Evolutionary conservation across 805 yeast species (phyloP).

Genomic region (Saccharomycopsis schoenii): DNA sequence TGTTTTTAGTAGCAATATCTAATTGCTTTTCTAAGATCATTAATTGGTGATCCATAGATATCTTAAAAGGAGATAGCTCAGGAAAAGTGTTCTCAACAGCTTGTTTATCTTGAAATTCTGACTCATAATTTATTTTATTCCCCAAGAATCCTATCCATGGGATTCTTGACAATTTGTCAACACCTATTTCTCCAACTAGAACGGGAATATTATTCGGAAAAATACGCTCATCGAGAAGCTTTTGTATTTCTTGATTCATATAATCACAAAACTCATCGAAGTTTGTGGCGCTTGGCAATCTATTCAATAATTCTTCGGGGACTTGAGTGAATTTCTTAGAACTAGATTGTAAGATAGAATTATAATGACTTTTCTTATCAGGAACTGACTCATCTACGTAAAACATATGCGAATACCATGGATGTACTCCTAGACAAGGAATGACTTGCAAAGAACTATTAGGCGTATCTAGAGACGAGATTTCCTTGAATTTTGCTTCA

Average conservation of each 20-base stretch:
- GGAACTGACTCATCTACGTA: constrained; percentile 19
- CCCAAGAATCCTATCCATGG: constrained; percentile 53
- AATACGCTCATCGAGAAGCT: background rate
- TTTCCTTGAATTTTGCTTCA: background rate
- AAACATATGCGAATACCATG: constrained; percentile 77
- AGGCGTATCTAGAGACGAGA: background rate
- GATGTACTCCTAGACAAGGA: constrained; percentile 72
- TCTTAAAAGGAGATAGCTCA: constrained; percentile 37
- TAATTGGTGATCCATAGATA: constrained; percentile 57
- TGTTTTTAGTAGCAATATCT: constrained; percentile 38
- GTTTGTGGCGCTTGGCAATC: constrained; percentile 53
- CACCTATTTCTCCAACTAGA: constrained; percentile 84
- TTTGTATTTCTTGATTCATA: constrained; percentile 12
- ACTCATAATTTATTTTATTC: constrained; percentile 20
- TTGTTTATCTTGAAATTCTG: constrained; percentile 5
- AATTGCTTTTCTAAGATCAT: constrained; percentile 42
- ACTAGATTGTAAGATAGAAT: constrained; percentile 33
- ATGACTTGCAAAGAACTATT: constrained; percentile 7
- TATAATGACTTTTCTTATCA: constrained; percentile 47
- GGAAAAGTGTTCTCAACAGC: constrained; percentile 6
- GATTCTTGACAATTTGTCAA: constrained; percentile 66
- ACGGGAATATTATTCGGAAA: constrained; percentile 3
- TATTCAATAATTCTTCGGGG: constrained; percentile 29
- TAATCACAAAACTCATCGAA: constrained; percentile 28
- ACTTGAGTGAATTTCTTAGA: constrained; percentile 12